Evolutionary conservation across 2,329 filamentous ascomycete species (phyloP).

Genomic region (Chaetomiaceae sp.): DNA sequence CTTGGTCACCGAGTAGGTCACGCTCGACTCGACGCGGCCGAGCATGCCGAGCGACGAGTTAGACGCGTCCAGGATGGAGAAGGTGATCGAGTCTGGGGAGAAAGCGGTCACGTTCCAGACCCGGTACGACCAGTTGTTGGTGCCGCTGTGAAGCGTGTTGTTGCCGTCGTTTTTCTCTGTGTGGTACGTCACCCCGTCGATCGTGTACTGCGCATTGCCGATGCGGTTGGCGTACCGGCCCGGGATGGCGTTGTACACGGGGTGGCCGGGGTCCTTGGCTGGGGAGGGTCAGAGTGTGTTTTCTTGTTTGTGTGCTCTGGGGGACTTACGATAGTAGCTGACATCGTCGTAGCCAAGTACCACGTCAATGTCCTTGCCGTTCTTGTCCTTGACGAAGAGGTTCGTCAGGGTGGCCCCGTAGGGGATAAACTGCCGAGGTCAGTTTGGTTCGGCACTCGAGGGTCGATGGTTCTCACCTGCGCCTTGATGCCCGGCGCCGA

Average conservation of each 20-base stretch:
- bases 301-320: neutral
- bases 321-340: constrained; percentile 46
- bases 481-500: constrained; percentile 34
- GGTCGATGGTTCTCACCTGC: constrained; percentile 32
- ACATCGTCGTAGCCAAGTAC: constrained; percentile 61
- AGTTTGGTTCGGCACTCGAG: neutral
- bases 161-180: constrained; percentile 51
- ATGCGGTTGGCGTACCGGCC: constrained; percentile 63
- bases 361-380: constrained; percentile 57
- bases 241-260: constrained; percentile 58
- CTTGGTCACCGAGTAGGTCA: constrained; percentile 58
- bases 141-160: constrained; percentile 55
- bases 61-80: constrained; percentile 57
- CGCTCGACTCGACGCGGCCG: constrained; percentile 55
- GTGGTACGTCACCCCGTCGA: constrained; percentile 49
- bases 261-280: constrained; percentile 48
- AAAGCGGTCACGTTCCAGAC: constrained; percentile 57
- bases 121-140: constrained; percentile 59
- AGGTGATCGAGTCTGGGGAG: constrained; percentile 57
- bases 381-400: constrained; percentile 58
- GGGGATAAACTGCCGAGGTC: constrained; percentile 43
- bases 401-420: constrained; percentile 60
- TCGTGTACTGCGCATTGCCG: constrained; percentile 52
- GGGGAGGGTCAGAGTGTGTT: neutral
- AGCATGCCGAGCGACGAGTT: constrained; percentile 57